Base-by-base conservation (phyloP, 805 yeast genomes). In the Lipomyces anomalus region DNA sequence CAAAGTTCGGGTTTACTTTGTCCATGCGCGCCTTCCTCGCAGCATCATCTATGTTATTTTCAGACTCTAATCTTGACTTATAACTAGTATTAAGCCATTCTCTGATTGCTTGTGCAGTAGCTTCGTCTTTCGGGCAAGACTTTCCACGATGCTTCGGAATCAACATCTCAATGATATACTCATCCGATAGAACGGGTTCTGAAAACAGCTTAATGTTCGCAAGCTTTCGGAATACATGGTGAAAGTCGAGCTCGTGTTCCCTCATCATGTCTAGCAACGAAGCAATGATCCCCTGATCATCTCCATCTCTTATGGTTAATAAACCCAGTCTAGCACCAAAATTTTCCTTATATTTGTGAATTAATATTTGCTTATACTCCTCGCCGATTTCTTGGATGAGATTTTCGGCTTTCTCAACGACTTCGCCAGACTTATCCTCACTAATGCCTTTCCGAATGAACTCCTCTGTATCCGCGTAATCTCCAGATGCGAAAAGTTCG, bases 291-390 rank as follows among this genome's bases (percentile, higher is more conserved):
- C 69, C 66, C 30, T 68, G 65, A 16, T 68, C 66, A 37, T 69
- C 73, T 3, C 70, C 63, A 1, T 71, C 68, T 37, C 68, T 53
- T 9, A 67, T 65, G 2, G 64, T 57, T 0, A 66, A 57, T 7
- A 90, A 66, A 0, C 97, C 97, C 13, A 92, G 67, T 55, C 97
- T 71, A 42, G 71, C 63, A 39, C 78, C 74, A 64, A 90, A 73
- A 16, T 76, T 56, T 22, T 67, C 70, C 28, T 76, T 70, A 62
- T 85, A 85, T 42, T 71, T 71, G 22, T 68, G 69, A 38, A 81
- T 75, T 58, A 81, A 86, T 1, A 73, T 68, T 40, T 71, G 71
- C 57, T 83, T 80, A 64, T 75, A 90, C 35, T 80, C 74, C 39
- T 78, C 77, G 4, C 82, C 82, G 1, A 79, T 82, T 17, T 70